phyloP scores from a whole-genome alignment of 805 yeast genomes.

The Metschnikowia chrysomelidarum region DNA sequence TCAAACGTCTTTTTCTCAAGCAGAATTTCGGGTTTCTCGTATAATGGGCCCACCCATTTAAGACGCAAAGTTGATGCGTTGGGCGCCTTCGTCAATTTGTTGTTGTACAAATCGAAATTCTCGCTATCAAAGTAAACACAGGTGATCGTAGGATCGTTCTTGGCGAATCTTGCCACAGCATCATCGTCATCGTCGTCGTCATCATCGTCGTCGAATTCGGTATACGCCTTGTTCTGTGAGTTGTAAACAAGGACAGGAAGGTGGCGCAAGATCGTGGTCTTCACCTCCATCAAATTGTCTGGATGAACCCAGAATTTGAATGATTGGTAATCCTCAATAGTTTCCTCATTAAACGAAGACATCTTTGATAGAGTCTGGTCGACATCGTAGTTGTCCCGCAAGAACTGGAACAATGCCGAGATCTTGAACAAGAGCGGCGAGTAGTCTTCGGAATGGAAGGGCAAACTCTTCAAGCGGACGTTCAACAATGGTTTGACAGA shows the following conservation, averaged over 20 bases:
- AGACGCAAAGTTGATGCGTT: slow-evolving; percentile 76
- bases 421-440: slow-evolving; percentile 84
- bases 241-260: slow-evolving; percentile 84
- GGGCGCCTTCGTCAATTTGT: slow-evolving; percentile 68
- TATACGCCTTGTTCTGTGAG: slow-evolving; percentile 44
- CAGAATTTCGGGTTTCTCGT: slow-evolving; percentile 72
- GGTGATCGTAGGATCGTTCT: slow-evolving; percentile 67
- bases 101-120: slow-evolving; percentile 80
- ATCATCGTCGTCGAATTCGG: slow-evolving; percentile 48
- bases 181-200: slow-evolving; percentile 47
- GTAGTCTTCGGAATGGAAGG: slow-evolving; percentile 93
- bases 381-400: slow-evolving; percentile 68
- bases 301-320: slow-evolving; percentile 96
- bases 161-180: slow-evolving; percentile 16
- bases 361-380: slow-evolving; percentile 48
- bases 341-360: slow-evolving; percentile 42
- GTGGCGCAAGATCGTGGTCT: slow-evolving; percentile 90
- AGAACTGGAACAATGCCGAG: slow-evolving; percentile 74
- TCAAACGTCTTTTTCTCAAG: slow-evolving; percentile 79
- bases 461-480: slow-evolving; percentile 82
- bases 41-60: slow-evolving; percentile 86
- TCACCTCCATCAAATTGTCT: slow-evolving; percentile 90
- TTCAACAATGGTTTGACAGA: slow-evolving; percentile 88
- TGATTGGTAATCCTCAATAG: slow-evolving; percentile 49
- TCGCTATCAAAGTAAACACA: slow-evolving; percentile 85